Percentiles rank a stretch among this genome's conserved stretches.
Conservation (phyloP, 768 basidiomycete species). For the Lentinula aciculospora region DNA sequence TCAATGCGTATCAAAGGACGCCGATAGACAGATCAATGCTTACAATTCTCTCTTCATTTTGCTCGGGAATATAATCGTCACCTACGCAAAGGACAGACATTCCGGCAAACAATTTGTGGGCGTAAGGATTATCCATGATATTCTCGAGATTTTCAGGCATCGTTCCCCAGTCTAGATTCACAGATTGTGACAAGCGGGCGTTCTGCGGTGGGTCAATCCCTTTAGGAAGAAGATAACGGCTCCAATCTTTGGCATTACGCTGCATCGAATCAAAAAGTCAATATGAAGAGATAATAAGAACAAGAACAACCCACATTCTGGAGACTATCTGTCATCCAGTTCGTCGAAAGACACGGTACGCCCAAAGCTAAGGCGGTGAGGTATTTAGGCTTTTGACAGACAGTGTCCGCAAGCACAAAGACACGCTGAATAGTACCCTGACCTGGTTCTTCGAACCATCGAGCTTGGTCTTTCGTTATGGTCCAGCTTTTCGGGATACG, state of each 20-base stretch:
- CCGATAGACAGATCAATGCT: not conserved
- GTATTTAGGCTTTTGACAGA: slow-evolving; percentile 72
- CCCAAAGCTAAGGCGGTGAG: slow-evolving; percentile 80
- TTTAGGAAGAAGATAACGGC: slow-evolving; percentile 48
- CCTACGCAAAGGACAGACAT: slow-evolving; percentile 60
- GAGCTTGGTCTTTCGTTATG: slow-evolving; percentile 41
- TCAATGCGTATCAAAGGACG: not conserved
- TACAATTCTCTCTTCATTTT: not conserved
- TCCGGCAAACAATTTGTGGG: slow-evolving; percentile 50
- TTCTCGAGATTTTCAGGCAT: slow-evolving; percentile 45
- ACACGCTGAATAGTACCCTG: slow-evolving; percentile 34
- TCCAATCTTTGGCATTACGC: slow-evolving; percentile 52
- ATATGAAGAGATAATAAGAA: not conserved
- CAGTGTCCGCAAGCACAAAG: slow-evolving; percentile 64
- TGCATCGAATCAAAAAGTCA: slow-evolving; percentile 9
- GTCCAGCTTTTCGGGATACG: slow-evolving; percentile 35
- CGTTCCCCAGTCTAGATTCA: slow-evolving; percentile 43
- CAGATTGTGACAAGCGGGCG: slow-evolving; percentile 37
- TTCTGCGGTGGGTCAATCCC: slow-evolving; percentile 40
- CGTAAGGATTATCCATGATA: slow-evolving; percentile 53
- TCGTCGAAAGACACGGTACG: slow-evolving; percentile 69
- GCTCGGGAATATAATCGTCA: slow-evolving; percentile 42
- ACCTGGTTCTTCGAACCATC: slow-evolving; percentile 32
- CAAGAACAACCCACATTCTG: slow-evolving; percentile 20
- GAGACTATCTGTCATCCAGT: slow-evolving; percentile 44